Evolutionary conservation across 1,284 basidiomycete species (phyloP).

Genomic region (Melampsora larici-populina): DNA sequence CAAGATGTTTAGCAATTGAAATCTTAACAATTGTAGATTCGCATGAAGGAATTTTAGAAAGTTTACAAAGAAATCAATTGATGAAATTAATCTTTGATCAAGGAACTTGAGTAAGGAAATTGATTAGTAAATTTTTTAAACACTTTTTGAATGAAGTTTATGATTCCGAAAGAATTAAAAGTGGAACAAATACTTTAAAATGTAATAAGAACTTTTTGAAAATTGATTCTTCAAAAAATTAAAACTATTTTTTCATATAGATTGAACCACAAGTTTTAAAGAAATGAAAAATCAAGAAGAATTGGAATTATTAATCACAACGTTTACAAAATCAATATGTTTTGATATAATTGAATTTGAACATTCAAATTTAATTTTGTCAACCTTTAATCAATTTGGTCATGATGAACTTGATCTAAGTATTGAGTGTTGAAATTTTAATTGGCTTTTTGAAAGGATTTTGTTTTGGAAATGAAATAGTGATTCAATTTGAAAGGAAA

Average conservation of each 20-base stretch:
- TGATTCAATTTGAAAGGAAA: too few relatives aligned
- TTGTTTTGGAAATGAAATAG: background rate
- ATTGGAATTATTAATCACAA: too few relatives aligned
- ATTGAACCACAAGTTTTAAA: conserved; percentile 1
- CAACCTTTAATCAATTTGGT: conserved; percentile 28
- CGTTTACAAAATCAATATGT: conserved; percentile 37
- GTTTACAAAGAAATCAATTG: conserved; percentile 56
- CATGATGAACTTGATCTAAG: conserved; percentile 33
- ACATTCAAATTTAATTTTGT: conserved; percentile 19
- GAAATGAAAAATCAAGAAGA: too few relatives aligned
- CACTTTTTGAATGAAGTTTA: too few relatives aligned
- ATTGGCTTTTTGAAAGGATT: conserved; percentile 21
- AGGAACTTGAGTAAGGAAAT: conserved; percentile 74
- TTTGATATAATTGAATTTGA: conserved; percentile 35
- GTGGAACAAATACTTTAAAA: too few relatives aligned
- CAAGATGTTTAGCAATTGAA: too few relatives aligned
- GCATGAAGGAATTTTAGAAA: too few relatives aligned
- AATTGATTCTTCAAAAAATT: too few relatives aligned
- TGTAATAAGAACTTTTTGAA: too few relatives aligned
- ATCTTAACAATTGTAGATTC: too few relatives aligned
- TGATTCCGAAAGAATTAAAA: too few relatives aligned
- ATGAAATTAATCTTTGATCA: conserved; percentile 83
- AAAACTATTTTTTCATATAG: too few relatives aligned
- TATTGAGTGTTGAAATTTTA: conserved; percentile 22
- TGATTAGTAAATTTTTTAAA: conserved; percentile 75